Base-by-base conservation (phyloP, 257 asterid species). In the Scutellaria barbata region DNA sequence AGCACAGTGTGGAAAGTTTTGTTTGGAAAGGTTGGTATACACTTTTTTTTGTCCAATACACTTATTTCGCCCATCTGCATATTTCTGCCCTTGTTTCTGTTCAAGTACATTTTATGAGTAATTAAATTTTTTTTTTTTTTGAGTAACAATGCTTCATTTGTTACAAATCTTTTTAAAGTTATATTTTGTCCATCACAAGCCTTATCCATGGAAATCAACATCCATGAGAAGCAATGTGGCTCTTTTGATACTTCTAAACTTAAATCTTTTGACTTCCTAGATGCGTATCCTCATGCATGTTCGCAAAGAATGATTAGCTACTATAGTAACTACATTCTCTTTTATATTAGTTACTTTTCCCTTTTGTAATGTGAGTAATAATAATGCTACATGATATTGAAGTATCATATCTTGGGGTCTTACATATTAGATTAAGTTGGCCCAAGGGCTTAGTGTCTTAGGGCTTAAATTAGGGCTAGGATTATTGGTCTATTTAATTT, bases 1-100 rank as follows among this genome's bases (percentile, higher is more conserved):
- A 91, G 96, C 84, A 91, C 97, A 10, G 96, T 91, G 61, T 91
- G 97, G 97, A 91, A 91, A 81, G 92, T 87, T 79, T 83, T 91
- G 80, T 89, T 91, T 73, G 97, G 97, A 74, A 89, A 89, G 95
- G 96, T 89, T 70, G 8, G 82, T n/a, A 13, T 2, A 33, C 51
- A 57, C 56, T 59, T n/a, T n/a, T n/a, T n/a, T n/a, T n/a, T n/a
- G n/a, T n/a, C n/a, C n/a, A n/a, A n/a, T n/a, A n/a, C n/a, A n/a
- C n/a, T n/a, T n/a, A n/a, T n/a, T n/a, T n/a, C n/a, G n/a, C n/a
- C n/a, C n/a, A n/a, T n/a, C n/a, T n/a, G n/a, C n/a, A n/a, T n/a
- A n/a, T n/a, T n/a, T n/a, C n/a, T n/a, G n/a, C 3, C 48, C 40
- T 10, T 57, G 16, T 22, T 56, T 66, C 56, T 8, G 16, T 42